phyloP scores from a whole-genome alignment of 1,139 yeast species.

The Diutina pseudorugosa region DNA sequence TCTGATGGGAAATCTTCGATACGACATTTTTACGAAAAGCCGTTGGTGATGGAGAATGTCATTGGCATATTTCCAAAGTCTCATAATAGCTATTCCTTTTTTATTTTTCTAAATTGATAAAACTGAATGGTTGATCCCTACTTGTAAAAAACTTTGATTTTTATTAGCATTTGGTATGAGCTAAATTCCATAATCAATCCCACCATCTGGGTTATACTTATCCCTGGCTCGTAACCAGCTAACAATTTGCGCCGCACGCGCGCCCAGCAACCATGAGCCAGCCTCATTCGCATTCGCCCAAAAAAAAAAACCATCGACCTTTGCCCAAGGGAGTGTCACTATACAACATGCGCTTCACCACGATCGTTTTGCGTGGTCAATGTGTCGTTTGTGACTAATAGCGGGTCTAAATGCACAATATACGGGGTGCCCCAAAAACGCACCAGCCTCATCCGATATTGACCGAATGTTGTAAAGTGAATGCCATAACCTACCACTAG shows the following conservation, averaged over 20 bases:
- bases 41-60: too few relatives aligned
- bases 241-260: neutral
- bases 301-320: too few relatives aligned
- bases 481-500: neutral
- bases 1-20: too few relatives aligned
- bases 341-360: neutral
- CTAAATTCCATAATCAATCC: neutral
- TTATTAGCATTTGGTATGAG: too few relatives aligned
- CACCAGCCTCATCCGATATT: neutral
- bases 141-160: too few relatives aligned
- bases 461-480: neutral
- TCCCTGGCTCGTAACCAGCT: neutral
- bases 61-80: too few relatives aligned
- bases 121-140: too few relatives aligned
- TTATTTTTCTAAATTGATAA: too few relatives aligned
- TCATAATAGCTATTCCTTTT: too few relatives aligned
- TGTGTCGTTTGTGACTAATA: neutral
- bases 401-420: neutral
- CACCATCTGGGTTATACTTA: too few relatives aligned
- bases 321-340: too few relatives aligned
- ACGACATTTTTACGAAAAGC: too few relatives aligned
- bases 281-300: neutral
- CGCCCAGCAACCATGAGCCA: neutral
- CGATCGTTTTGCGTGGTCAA: neutral
- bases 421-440: neutral